Evolutionary conservation across 148 eudicot genomes (phyloP), one percentile per base, ranked within the genome.

Genomic region (Rhododendron mucronatum): DNA sequence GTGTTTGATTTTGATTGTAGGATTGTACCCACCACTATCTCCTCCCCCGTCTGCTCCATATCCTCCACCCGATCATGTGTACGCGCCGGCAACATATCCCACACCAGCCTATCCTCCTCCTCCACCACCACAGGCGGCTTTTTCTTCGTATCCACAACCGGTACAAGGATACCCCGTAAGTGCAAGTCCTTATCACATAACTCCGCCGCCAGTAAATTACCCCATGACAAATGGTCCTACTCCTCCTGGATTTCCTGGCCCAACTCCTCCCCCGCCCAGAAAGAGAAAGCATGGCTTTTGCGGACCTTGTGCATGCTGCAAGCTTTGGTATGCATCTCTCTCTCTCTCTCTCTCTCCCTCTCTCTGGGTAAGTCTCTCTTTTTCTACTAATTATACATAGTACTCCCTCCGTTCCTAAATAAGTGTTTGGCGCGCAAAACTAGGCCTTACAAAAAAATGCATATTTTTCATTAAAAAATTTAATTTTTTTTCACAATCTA

Each of bases 21-120:
- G 78, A 30, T 6, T 47, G 23, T 39, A 41, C 75, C 74, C 26
- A 41, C 73, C 73, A 67, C 73, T 35, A 26, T 67, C 73, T 4
- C 81, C 81, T 20, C 81, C 81, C 23, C 81, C 81, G 11, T 78
- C 81, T 45, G 81, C 81, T 21, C 81, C 81, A 21, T 78, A 78
- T 78, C 33, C 18, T 78, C 81, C 81, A 41, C 81, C 81, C 4
- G 50, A 69, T 12, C 37, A 69, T 28, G 75, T 30, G 75, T 69
- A 69, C 75, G 0, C 1, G 75, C 78, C 8, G 33, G 7, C 35
- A 26, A 7, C 30, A 2, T 15, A 26, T 47, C 61, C 82, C 7
- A 20, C 55, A 23, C 35, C 55, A 16, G 81, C 47, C 50, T 45
- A 78, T 78, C 33, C 53, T 78, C 81, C 81, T 47, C 61, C 82